Evolutionary conservation across 306 rosid genomes (phyloP).

Genomic region (Cajanus cajan): DNA sequence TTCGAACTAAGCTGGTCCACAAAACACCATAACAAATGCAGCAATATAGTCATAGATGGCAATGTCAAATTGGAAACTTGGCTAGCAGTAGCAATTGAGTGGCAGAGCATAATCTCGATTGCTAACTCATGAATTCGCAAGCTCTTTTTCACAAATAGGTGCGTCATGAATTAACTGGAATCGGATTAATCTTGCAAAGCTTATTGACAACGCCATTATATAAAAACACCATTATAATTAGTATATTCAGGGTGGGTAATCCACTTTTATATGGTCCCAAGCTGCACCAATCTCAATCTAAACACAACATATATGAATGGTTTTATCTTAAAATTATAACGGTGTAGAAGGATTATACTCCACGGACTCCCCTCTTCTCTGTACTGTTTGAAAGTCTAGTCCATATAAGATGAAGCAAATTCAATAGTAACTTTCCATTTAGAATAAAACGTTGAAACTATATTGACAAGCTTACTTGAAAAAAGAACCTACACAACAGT

Average conservation of each 20-base stretch:
- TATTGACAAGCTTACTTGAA: background rate
- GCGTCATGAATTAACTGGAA: background rate
- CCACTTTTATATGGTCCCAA: background rate
- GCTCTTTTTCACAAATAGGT: too few relatives aligned
- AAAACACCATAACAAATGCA: too few relatives aligned
- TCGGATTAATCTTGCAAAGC: background rate
- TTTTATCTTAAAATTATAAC: background rate
- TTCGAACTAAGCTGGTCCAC: too few relatives aligned
- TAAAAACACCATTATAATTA: too few relatives aligned
- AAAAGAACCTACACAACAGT: background rate
- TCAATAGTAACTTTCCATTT: background rate
- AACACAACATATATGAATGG: background rate
- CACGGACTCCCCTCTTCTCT: background rate
- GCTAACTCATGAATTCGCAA: too few relatives aligned
- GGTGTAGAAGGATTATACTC: background rate
- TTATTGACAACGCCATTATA: too few relatives aligned
- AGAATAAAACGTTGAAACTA: background rate
- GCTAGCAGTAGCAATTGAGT: too few relatives aligned
- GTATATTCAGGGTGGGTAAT: background rate
- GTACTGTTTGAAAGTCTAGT: background rate
- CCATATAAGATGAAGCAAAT: conserved; percentile 2
- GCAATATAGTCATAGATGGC: too few relatives aligned
- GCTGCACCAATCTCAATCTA: background rate
- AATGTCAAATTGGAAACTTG: too few relatives aligned
- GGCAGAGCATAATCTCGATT: too few relatives aligned